Base-by-base conservation (phyloP, 805 yeast genomes). In the Schwanniomyces sp. region DNA sequence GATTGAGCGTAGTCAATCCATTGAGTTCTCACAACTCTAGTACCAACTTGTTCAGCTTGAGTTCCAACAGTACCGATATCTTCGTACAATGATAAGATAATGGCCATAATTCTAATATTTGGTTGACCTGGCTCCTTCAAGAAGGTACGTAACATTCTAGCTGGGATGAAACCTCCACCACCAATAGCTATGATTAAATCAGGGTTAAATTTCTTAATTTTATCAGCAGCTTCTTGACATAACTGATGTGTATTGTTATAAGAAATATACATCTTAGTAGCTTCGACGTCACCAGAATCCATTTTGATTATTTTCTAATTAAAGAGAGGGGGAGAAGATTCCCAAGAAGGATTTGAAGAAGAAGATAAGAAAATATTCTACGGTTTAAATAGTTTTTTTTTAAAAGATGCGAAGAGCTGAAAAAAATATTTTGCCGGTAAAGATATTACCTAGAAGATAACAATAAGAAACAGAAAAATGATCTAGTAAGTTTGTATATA, bases 121-220 rank as follows among this genome's bases (percentile, higher is more conserved):
- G 95, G 92, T 50, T 85, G 75, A 50, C 96, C 96, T 27, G 87
- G 88, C 55, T 85, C 87, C 69, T 91, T 92, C 56, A 92, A 75
- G 69, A 92, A 94, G 1, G 98, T 85, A 67, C 99, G 83, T 65
- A 92, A 78, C 70, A 94, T 94, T 67, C 99, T 83, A 7, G 99
- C 97, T 25, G 98, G 99, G 49, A 92, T 94, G 68, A 92, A 89
- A 1, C 98, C 99, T 64, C 99, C 96, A 58, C 96, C 96, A 62
- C 96, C 99, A 61, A 92, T 90, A 56, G 98, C 97, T 52, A 92
- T 88, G 70, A 91, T 88, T 49, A 89, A 78, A 67, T 91, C 96
- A 34, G 96, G 96, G 58, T 88, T 82, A 74, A 89, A 85, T 25
- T 72, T 68, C 65, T 82, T 83, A 64, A 87, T 79, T 53, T 76